Conservation (phyloP, 352 stramenopile species). For the Pythium folliculosum region DNA sequence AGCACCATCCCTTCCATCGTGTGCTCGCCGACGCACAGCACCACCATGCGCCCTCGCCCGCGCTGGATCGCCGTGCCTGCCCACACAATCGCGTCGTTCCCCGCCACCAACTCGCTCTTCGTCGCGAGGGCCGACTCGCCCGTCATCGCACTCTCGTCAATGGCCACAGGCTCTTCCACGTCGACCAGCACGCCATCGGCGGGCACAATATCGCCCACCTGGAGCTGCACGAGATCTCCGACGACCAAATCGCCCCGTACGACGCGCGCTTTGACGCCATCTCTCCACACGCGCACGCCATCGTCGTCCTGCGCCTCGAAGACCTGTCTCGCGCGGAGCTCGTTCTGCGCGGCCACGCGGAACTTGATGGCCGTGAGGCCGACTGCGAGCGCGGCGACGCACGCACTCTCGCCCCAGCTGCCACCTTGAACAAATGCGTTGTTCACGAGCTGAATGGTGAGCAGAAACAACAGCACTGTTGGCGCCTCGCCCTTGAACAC, state of each 20-base stretch:
- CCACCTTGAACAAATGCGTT: neutral
- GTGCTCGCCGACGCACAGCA: constrained; percentile 81
- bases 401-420: neutral
- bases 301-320: neutral
- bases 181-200: constrained; percentile 34
- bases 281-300: neutral
- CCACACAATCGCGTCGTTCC: constrained; percentile 60
- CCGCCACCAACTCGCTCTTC: constrained; percentile 15
- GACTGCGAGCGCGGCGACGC: neutral
- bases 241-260: neutral
- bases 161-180: constrained; percentile 29
- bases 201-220: neutral
- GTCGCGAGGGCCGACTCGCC: constrained; percentile 33
- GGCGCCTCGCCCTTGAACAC: neutral
- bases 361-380: neutral
- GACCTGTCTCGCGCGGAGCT: neutral
- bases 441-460: neutral
- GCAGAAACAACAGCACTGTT: neutral
- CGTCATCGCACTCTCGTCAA: constrained; percentile 37
- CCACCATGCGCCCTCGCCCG: constrained; percentile 75
- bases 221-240: neutral
- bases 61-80: constrained; percentile 84
- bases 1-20: constrained; percentile 21
- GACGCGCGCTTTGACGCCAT: neutral
- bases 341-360: neutral